phyloP scores from a whole-genome alignment of 208 protist species.

The Leishmania tropica region DNA sequence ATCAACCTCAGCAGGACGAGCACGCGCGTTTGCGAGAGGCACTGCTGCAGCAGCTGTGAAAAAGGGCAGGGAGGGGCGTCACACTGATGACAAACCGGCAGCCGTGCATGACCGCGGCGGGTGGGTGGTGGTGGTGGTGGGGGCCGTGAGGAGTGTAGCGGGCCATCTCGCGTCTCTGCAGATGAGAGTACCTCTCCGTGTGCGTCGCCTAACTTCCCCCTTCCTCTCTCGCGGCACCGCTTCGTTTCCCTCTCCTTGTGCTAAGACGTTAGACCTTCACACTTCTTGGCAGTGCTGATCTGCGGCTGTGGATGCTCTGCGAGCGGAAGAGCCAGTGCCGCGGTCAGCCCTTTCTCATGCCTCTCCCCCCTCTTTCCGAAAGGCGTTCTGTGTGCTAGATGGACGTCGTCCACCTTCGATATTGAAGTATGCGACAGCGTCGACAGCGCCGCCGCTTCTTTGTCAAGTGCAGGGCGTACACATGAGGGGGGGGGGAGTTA shows the following conservation, averaged over 20 bases:
- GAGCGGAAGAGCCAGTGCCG: not conserved
- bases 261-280: not conserved
- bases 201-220: not conserved
- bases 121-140: too few relatives aligned
- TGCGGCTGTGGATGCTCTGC: not conserved
- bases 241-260: not conserved
- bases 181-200: not conserved
- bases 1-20: constrained; percentile 5
- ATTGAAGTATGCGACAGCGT: not conserved
- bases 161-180: not conserved
- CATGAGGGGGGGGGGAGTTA: not conserved
- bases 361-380: not conserved
- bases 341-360: not conserved
- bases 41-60: constrained; percentile 29
- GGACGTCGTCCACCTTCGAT: not conserved
- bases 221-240: not conserved
- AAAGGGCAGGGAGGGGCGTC: not conserved
- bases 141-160: not conserved
- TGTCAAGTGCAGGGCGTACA: not conserved
- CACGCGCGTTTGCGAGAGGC: constrained; percentile 30
- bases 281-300: not conserved
- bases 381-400: not conserved
- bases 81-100: not conserved
- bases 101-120: not conserved
- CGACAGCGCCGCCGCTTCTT: not conserved